A percentile compares a stretch with the other conserved stretches of the same genome.
Evolutionary conservation across 2,329 filamentous ascomycete species (phyloP).

Genomic region (Aureobasidium pullulans): DNA sequence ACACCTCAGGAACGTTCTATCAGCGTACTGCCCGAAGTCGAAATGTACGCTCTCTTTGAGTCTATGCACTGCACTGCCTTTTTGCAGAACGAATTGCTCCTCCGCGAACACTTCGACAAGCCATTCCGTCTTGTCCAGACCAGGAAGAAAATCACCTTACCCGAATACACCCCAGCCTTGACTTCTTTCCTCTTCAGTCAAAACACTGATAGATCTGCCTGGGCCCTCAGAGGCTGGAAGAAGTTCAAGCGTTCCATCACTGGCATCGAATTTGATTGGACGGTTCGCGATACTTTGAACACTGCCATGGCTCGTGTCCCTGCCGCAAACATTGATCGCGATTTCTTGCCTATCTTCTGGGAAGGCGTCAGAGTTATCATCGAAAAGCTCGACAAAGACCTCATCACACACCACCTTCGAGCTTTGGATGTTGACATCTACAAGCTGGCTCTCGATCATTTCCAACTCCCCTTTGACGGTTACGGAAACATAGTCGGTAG

Average conservation of each 20-base stretch:
- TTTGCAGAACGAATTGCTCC: slow-evolving; percentile 49
- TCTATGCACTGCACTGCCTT: slow-evolving; percentile 78
- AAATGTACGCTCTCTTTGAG: slow-evolving; percentile 79
- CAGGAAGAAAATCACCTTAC: slow-evolving; percentile 70
- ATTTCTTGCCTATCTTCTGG: slow-evolving; percentile 69
- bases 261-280: slow-evolving; percentile 76
- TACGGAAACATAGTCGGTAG: slow-evolving; percentile 64
- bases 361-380: slow-evolving; percentile 66
- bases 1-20: slow-evolving; percentile 46
- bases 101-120: slow-evolving; percentile 62
- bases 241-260: slow-evolving; percentile 58
- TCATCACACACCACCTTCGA: slow-evolving; percentile 71
- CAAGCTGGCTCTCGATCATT: slow-evolving; percentile 54
- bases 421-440: slow-evolving; percentile 67
- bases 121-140: slow-evolving; percentile 76
- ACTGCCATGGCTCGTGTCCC: slow-evolving; percentile 58
- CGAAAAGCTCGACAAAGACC: slow-evolving; percentile 61
- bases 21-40: slow-evolving; percentile 46
- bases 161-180: slow-evolving; percentile 71
- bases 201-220: slow-evolving; percentile 55
- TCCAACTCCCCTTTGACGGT: slow-evolving; percentile 46
- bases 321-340: slow-evolving; percentile 43
- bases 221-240: slow-evolving; percentile 64
- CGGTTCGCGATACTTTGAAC: slow-evolving; percentile 66
- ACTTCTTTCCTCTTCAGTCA: slow-evolving; percentile 75